These are phyloP conservation scores for Trypanosoma platydactyli DNA, from an alignment of 208 protist species.

Conservation along the genomic window DNA sequence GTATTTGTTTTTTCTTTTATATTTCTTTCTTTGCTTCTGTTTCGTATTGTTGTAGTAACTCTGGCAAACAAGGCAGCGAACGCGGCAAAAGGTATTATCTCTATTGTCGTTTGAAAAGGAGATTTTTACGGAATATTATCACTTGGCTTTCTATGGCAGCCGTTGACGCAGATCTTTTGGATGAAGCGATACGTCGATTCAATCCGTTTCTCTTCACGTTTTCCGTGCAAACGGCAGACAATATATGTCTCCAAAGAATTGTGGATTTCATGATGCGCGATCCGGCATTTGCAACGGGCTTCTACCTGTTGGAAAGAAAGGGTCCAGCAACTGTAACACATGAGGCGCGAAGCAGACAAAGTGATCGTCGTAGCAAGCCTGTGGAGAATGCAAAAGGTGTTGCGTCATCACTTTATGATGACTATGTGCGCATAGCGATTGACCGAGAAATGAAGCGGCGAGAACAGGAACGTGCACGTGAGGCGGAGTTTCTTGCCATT, in stretches of 20 bases:
- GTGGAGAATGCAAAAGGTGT: slow-evolving; percentile 16
- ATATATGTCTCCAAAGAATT: slow-evolving; percentile 31
- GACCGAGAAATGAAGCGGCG: slow-evolving; percentile 39
- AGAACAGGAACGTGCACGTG: slow-evolving; percentile 29
- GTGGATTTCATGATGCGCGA: slow-evolving; percentile 34
- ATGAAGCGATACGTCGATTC: slow-evolving; percentile 35
- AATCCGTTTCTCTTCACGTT: slow-evolving; percentile 46
- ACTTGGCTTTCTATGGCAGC: neutral
- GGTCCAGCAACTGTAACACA: neutral
- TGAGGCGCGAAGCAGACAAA: slow-evolving; percentile 9
- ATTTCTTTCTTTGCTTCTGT: too few species aligned
- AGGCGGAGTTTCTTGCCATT: slow-evolving; percentile 32
- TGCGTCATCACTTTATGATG: slow-evolving; percentile 28
- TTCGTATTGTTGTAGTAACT: too few species aligned
- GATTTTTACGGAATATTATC: too few species aligned
- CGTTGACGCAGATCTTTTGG: slow-evolving; percentile 24
- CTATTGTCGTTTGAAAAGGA: too few species aligned
- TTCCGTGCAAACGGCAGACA: slow-evolving; percentile 38
- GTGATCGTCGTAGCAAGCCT: slow-evolving; percentile 4
- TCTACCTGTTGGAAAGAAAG: slow-evolving; percentile 39
- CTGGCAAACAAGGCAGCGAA: too few species aligned
- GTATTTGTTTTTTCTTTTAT: too few species aligned
- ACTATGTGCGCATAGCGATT: slow-evolving; percentile 55
- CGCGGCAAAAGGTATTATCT: too few species aligned
- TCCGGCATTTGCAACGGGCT: slow-evolving; percentile 14